Percentiles rank a stretch among this genome's conserved stretches.
These are phyloP conservation scores for Apiospora aurea DNA, from an alignment of 2,329 filamentous ascomycete genomes.

Conservation along the genomic window DNA sequence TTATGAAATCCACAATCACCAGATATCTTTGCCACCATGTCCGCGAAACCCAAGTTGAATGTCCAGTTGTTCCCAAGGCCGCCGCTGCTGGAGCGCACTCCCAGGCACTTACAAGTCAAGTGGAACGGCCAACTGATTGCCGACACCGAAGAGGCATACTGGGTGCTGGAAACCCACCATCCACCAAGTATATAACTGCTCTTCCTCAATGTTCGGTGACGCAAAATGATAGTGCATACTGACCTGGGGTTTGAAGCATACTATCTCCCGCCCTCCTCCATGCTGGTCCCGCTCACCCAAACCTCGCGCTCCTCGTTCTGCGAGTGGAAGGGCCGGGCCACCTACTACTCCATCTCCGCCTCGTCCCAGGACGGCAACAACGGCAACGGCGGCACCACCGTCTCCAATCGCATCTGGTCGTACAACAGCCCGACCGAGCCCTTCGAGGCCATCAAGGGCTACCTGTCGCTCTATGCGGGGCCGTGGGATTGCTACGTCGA, in stretches of 20 bases:
- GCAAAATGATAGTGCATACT: too few species aligned
- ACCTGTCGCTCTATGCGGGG: constrained; percentile 65
- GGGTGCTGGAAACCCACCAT: constrained; percentile 69
- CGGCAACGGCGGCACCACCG: constrained; percentile 39
- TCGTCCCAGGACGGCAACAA: constrained; percentile 32
- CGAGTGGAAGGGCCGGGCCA: constrained; percentile 68
- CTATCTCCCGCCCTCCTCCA: constrained; percentile 61
- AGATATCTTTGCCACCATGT: constrained; percentile 41
- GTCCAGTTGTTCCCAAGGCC: constrained; percentile 66
- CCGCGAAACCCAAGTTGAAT: constrained; percentile 54
- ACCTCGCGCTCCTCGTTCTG: constrained; percentile 57
- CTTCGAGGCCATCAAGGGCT: constrained; percentile 61
- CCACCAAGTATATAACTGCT: constrained; percentile 56
- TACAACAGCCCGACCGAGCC: constrained; percentile 61
- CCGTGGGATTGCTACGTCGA: constrained; percentile 70
- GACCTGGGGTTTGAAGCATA: constrained; percentile 47
- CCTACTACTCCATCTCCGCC: constrained; percentile 58
- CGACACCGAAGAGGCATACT: constrained; percentile 65
- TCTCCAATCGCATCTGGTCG: constrained; percentile 64
- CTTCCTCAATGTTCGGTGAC: too few species aligned
- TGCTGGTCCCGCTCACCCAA: constrained; percentile 54
- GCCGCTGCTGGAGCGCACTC: constrained; percentile 60
- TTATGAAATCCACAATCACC: not conserved
- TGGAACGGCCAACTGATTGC: constrained; percentile 63
- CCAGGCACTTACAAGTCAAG: constrained; percentile 62